phyloP scores from a whole-genome alignment of 371 early-diverging fungal genomes.

The Apophysomyces variabilis region DNA sequence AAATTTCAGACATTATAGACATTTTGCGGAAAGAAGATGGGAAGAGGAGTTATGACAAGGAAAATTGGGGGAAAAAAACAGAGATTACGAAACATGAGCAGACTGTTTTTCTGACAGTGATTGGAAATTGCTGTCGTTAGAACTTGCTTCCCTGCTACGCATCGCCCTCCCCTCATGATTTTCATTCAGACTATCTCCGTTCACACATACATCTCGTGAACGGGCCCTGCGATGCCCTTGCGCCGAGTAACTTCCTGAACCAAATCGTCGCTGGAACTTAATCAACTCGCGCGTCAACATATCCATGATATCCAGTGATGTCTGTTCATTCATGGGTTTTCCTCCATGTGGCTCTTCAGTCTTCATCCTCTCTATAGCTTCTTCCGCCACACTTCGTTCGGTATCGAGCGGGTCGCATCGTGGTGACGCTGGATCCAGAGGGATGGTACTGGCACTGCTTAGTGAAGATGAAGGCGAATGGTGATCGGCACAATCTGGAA shows the following conservation, averaged over 20 bases:
- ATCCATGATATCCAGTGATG: conserved; percentile 53
- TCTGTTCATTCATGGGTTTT: conserved; percentile 15
- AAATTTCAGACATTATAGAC: not conserved
- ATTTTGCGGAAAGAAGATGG: conserved; percentile 1
- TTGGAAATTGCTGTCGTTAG: not conserved
- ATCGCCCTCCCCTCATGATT: not conserved
- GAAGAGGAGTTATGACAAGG: not conserved
- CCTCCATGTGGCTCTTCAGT: conserved; percentile 4
- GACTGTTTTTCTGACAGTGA: conserved; percentile 2
- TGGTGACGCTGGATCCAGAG: conserved; percentile 21
- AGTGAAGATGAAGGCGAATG: conserved; percentile 26
- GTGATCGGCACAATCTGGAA: conserved; percentile 1
- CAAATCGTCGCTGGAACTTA: conserved; percentile 49
- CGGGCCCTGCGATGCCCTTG: conserved; percentile 1
- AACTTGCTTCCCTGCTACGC: not conserved
- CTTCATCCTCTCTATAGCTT: conserved; percentile 1
- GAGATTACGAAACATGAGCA: not conserved
- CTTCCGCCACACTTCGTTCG: conserved; percentile 17
- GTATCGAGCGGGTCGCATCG: conserved; percentile 14
- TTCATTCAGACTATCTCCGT: not conserved
- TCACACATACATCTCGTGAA: conserved; percentile 2
- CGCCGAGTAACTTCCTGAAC: conserved; percentile 25
- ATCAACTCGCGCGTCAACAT: conserved; percentile 43
- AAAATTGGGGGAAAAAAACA: not conserved
- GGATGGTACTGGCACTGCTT: conserved; percentile 49